Base-by-base conservation (phyloP, 73 alveolate species). In the Effrenium voratum region DNA sequence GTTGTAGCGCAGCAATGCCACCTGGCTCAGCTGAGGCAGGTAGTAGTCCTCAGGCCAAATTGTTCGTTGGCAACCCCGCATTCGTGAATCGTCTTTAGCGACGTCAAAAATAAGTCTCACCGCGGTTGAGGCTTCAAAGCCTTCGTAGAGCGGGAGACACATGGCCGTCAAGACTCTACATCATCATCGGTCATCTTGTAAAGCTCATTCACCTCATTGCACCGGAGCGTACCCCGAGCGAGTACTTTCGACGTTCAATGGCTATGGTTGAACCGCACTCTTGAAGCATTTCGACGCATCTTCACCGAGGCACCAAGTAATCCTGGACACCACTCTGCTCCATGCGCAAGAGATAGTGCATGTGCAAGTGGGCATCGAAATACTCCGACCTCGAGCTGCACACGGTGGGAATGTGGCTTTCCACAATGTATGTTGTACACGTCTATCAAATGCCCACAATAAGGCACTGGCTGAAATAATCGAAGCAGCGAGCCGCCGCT, bases 131-230 rank as follows among this genome's bases (percentile, higher is more conserved):
- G 75, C 28, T 60, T 60, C 75, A 22, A 19, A 19, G 19, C 26
- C 63, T 19, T 12, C 63, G 19, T 19, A 19, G 8, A 52, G 19
- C 8, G 19, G 63, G 63, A 8, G 63, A 8, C 19, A 19, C 63
- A 52, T 52, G 75, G 5, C 75, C 28, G 75, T 55, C 88, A 46
- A 46, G 83, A 63, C 32, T 45, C 90, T 50, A 91, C 98, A 36
- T 91, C 98, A 50, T 91, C 98, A 30, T 91, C 98, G 8, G 98
- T 91, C 98, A 91, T 91, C 98, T 91, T 91, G 98, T 72, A 91
- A 88, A 91, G 44, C 90, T 91, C 98, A 49, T 91, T 91, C 66
- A 91, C 98, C 87, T 72, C 6, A 43, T 41, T 38, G 41, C 47
- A 6, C 45, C 26, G 15, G 46, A 44, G 30, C 40, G 19, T 60